These are phyloP conservation scores for Neophaeococcomyces aloes DNA, from an alignment of 2,329 filamentous ascomycete genomes.

Conservation along the genomic window DNA sequence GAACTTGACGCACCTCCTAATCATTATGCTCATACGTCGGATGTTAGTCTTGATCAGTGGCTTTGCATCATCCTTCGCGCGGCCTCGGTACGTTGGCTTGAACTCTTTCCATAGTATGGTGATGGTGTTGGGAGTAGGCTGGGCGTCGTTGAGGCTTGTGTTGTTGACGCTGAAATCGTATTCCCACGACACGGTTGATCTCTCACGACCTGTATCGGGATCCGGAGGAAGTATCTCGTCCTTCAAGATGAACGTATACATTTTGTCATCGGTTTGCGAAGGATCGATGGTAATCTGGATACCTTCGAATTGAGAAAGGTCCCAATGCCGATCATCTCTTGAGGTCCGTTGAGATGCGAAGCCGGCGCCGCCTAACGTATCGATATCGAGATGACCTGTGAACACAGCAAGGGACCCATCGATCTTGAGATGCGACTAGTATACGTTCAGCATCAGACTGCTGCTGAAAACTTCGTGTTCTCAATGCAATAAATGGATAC, in stretches of 20 bases:
- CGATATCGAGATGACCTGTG: constrained; percentile 60
- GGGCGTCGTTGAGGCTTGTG: constrained; percentile 8
- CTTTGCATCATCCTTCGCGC: constrained; percentile 46
- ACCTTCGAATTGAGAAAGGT: constrained; percentile 54
- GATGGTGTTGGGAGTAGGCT: constrained; percentile 27
- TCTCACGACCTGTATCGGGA: constrained; percentile 56
- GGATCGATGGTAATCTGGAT: constrained; percentile 43
- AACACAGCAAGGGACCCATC: constrained; percentile 42
- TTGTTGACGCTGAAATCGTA: constrained; percentile 46
- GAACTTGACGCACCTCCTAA: constrained; percentile 52
- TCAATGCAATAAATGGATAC: too few species aligned
- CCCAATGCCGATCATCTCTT: constrained; percentile 46
- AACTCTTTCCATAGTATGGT: constrained; percentile 56
- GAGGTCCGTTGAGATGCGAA: constrained; percentile 69
- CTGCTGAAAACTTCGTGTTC: neutral
- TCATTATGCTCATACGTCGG: constrained; percentile 65
- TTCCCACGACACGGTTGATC: constrained; percentile 64
- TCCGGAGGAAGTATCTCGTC: constrained; percentile 50
- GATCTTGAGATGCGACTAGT: constrained; percentile 39
- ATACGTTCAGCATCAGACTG: constrained; percentile 4
- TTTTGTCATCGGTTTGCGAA: constrained; percentile 48
- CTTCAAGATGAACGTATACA: constrained; percentile 66
- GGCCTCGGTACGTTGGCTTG: constrained; percentile 63
- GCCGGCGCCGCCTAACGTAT: constrained; percentile 65
- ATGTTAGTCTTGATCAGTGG: constrained; percentile 51